phyloP scores from a whole-genome alignment of 1,284 basidiomycete species.

The Wolfiporia cocos region DNA sequence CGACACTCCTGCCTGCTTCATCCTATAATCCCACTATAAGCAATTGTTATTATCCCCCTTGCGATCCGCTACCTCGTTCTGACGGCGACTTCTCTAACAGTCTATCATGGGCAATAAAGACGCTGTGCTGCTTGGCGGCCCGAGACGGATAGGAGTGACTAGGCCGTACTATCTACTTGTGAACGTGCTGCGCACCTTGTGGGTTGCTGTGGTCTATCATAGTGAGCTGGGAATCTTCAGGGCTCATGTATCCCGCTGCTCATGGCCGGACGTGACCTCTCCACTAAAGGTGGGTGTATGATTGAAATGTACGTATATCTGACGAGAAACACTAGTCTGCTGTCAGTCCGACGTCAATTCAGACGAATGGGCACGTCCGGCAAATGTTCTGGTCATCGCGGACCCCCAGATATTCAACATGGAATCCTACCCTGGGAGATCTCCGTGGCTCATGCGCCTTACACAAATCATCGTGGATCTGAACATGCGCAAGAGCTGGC shows the following conservation, averaged over 20 bases:
- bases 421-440: conserved; percentile 51
- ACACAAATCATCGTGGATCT: conserved; percentile 60
- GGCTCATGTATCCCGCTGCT: conserved; percentile 1
- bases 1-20: no score
- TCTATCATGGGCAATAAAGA: no score
- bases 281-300: not conserved
- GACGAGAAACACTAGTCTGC: conserved; percentile 4
- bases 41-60: no score
- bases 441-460: conserved; percentile 40
- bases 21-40: no score
- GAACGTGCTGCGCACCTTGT: not conserved
- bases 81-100: no score
- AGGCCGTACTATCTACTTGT: conserved; percentile 1
- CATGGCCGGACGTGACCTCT: conserved; percentile 3
- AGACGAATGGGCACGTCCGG: conserved; percentile 25
- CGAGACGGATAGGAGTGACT: not conserved
- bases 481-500: conserved; percentile 82
- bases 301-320: not conserved
- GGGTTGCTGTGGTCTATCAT: conserved; percentile 1
- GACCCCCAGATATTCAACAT: conserved; percentile 80
- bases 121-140: not conserved
- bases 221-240: conserved; percentile 4
- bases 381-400: conserved; percentile 72
- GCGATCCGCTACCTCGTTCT: no score
- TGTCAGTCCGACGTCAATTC: not conserved